phyloP scores from a whole-genome alignment of 75 land plant genomes.

The Picea sitchensis region DNA sequence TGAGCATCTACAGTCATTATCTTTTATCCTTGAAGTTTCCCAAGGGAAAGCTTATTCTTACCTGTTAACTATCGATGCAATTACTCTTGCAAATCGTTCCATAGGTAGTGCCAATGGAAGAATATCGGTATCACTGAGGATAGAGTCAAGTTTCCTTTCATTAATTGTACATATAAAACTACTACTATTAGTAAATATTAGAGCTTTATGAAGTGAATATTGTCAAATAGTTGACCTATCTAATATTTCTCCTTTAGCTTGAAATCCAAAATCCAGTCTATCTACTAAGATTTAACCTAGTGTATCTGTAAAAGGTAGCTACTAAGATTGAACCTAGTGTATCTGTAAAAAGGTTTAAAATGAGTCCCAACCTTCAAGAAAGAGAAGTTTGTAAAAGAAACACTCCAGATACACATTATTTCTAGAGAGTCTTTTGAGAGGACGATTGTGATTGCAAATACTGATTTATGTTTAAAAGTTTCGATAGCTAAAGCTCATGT shows the following conservation, averaged over 20 bases:
- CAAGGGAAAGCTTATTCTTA: conserved; percentile 17
- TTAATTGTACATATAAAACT: background rate
- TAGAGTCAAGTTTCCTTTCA: background rate
- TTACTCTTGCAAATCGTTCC: conserved; percentile 75
- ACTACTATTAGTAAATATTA: background rate
- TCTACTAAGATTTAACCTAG: background rate
- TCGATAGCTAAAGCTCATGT: background rate
- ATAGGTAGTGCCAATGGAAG: conserved; percentile 9
- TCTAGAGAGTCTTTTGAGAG: background rate
- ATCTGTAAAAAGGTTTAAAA: conserved; percentile 8
- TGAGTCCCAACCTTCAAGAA: background rate
- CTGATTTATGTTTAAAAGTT: background rate
- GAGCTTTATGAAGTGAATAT: background rate
- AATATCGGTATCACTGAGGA: background rate
- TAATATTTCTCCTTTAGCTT: background rate
- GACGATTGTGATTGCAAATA: background rate
- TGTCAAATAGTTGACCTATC: conserved; percentile 5
- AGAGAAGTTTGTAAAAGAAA: conserved; percentile 4
- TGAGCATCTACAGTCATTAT: conserved; percentile 25
- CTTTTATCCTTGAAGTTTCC: conserved; percentile 37
- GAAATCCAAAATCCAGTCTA: background rate
- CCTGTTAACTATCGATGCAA: conserved; percentile 12
- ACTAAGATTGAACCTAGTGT: background rate
- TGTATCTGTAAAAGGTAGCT: too few species aligned
- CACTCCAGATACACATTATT: background rate